phyloP scores from a whole-genome alignment of 768 basidiomycete genomes.

The Pleurotus citrinopileatus region DNA sequence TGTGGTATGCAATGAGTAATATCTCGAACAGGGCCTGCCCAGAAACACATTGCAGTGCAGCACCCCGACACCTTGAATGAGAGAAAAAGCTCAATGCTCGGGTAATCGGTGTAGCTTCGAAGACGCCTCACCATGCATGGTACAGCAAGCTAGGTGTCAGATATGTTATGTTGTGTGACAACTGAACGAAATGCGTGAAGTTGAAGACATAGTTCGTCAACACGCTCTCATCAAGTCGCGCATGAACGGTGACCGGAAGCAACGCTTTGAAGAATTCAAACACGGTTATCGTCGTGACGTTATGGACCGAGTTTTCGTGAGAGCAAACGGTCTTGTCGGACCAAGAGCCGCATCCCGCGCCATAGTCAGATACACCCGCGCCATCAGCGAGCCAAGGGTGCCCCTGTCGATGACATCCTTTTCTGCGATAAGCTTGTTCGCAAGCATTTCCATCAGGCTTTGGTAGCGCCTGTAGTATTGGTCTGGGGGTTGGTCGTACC shows the following conservation, averaged over 20 bases:
- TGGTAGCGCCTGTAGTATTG: too few species aligned
- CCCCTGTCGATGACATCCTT: conserved; percentile 1
- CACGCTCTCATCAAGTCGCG: neutral
- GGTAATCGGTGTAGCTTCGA: neutral
- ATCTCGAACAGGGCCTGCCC: conserved; percentile 4
- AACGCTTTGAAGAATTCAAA: neutral
- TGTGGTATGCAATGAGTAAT: conserved; percentile 1
- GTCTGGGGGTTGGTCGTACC: too few species aligned
- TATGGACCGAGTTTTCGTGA: neutral
- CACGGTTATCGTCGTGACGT: neutral
- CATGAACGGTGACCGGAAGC: neutral
- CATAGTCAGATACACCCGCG: neutral
- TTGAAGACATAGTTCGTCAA: neutral
- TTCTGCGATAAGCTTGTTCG: neutral
- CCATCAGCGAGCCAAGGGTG: neutral
- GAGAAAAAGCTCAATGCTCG: neutral
- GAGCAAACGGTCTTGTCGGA: neutral
- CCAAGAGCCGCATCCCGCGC: conserved; percentile 4
- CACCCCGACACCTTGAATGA: neutral
- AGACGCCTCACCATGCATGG: neutral
- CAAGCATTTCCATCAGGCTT: too few species aligned
- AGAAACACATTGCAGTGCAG: conserved; percentile 5
- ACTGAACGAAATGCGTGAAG: conserved; percentile 9
- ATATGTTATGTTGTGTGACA: neutral
- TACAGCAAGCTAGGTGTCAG: conserved; percentile 1